Conservation (phyloP, 768 basidiomycete genomes). For the Suillus variegatus region DNA sequence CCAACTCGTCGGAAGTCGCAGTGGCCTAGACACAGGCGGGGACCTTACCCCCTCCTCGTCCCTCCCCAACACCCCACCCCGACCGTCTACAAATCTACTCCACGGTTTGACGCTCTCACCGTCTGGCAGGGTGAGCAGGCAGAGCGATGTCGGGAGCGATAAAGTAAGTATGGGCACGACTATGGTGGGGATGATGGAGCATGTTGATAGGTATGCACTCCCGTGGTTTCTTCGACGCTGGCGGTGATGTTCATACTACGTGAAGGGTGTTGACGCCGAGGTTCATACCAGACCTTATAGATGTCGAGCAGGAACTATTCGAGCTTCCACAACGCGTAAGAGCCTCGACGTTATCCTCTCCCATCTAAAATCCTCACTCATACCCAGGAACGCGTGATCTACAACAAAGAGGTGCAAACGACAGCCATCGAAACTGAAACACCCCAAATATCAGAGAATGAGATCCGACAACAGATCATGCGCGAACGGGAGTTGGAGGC, state of each 20-base stretch:
- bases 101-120: conserved; percentile 38
- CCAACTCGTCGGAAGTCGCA: conserved; percentile 50
- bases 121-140: conserved; percentile 69
- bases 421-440: conserved; percentile 60
- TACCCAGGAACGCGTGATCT: conserved; percentile 70
- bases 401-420: conserved; percentile 87
- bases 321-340: conserved; percentile 84
- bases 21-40: conserved; percentile 53
- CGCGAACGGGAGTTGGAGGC: conserved; percentile 71
- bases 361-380: conserved; percentile 1
- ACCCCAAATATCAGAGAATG: conserved; percentile 60
- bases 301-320: conserved; percentile 87
- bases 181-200: conserved; percentile 57
- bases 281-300: conserved; percentile 76
- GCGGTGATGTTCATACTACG: background rate
- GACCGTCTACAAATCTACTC: conserved; percentile 38
- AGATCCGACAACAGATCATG: conserved; percentile 69
- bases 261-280: conserved; percentile 63
- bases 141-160: conserved; percentile 64
- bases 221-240: background rate
- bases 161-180: conserved; percentile 44
- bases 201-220: conserved; percentile 63
- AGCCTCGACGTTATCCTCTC: background rate
- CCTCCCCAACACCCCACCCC: conserved; percentile 67
- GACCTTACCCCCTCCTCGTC: conserved; percentile 73